Percentiles rank a stretch among this genome's conserved stretches.
Conservation (phyloP, 805 yeast genomes). For the Kregervanrija fluxuum region DNA sequence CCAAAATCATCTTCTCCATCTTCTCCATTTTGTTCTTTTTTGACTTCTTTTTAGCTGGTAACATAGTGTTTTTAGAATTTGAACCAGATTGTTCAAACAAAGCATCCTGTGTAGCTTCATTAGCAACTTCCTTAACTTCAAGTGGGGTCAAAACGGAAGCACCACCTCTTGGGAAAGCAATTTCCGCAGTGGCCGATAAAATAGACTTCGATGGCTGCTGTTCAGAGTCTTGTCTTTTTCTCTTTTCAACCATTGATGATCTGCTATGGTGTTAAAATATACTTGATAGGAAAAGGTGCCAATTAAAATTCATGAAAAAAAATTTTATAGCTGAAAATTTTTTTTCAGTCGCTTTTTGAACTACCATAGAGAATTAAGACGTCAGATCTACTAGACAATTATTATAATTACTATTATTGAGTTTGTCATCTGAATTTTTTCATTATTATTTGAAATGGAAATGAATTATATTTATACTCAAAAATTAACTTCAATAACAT, state of each 20-base stretch:
- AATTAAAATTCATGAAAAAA: too few species aligned
- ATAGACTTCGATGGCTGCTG: slow-evolving; percentile 21
- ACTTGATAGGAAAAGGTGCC: too few species aligned
- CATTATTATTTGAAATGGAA: too few species aligned
- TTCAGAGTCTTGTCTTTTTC: slow-evolving; percentile 41
- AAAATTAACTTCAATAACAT: too few species aligned
- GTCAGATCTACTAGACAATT: too few species aligned
- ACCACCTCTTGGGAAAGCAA: slow-evolving; percentile 94
- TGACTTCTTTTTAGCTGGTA: slow-evolving; percentile 20
- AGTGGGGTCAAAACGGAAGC: slow-evolving; percentile 76
- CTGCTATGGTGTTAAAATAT: not conserved
- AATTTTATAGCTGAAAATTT: too few species aligned
- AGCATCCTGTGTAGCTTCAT: slow-evolving; percentile 86
- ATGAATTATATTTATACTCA: too few species aligned
- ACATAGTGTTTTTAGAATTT: slow-evolving; percentile 18
- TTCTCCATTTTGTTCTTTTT: slow-evolving; percentile 21
- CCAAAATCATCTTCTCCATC: slow-evolving; percentile 20
- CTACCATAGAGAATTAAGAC: too few species aligned
- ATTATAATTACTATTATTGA: too few species aligned
- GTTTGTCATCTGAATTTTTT: too few species aligned
- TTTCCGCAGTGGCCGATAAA: slow-evolving; percentile 32
- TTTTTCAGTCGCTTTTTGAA: too few species aligned
- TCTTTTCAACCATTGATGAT: slow-evolving; percentile 26
- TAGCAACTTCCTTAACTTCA: slow-evolving; percentile 87
- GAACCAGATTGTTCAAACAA: slow-evolving; percentile 42